phyloP scores from a whole-genome alignment of 345 rosid genomes.

The Microcos paniculata region DNA sequence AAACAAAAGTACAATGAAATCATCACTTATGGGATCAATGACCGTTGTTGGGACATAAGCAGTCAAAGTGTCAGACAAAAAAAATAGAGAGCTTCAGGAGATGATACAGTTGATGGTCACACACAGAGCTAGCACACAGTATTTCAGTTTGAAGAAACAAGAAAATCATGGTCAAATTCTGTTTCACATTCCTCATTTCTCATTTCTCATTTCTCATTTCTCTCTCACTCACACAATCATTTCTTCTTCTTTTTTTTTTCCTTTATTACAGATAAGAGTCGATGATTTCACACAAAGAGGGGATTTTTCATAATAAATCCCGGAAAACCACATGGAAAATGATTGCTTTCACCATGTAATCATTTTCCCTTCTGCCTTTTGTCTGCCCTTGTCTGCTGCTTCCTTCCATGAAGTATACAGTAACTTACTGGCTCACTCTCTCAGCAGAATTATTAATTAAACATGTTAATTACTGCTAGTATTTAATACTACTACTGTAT shows the following conservation, averaged over 20 bases:
- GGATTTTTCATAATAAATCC: not conserved
- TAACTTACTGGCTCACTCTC: not conserved
- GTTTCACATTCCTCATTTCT: too few relatives aligned
- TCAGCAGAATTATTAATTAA: not conserved
- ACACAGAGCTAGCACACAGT: not conserved
- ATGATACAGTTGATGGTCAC: not conserved
- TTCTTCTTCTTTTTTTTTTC: not conserved
- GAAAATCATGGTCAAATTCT: constrained; percentile 8
- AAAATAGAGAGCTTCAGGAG: too few relatives aligned
- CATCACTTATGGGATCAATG: not conserved
- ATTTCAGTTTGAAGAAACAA: not conserved
- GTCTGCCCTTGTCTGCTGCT: not conserved
- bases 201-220: too few relatives aligned
- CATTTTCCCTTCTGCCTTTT: not conserved
- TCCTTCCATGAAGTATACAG: not conserved
- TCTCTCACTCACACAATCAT: not conserved
- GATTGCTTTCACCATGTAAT: not conserved
- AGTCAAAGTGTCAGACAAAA: not conserved
- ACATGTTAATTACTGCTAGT: not conserved
- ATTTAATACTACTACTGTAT: too few relatives aligned
- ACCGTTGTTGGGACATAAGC: not conserved
- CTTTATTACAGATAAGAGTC: too few relatives aligned
- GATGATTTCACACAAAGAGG: not conserved
- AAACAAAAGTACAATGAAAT: not conserved
- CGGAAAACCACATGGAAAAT: not conserved